These are phyloP conservation scores for Pelargonium hybrid DNA, from an alignment of 441 rosid genomes.

Conservation along the genomic window DNA sequence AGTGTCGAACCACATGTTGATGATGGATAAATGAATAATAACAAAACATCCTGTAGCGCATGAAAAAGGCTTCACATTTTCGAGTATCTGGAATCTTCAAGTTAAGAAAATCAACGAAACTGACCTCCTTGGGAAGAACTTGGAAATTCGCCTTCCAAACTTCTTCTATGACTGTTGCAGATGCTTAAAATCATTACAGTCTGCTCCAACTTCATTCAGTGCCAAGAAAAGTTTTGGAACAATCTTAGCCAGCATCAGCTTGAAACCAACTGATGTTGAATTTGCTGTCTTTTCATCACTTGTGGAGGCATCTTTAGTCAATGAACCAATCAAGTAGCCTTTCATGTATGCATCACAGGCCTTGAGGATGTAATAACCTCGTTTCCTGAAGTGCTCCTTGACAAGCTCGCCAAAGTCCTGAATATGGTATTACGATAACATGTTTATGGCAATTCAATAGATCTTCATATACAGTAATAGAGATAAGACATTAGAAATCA, in stretches of 20 bases:
- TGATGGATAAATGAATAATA: too few relatives aligned
- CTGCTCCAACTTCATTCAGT: conserved; percentile 60
- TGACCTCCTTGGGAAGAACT: conserved; percentile 21
- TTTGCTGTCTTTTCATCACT: conserved; percentile 37
- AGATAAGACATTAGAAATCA: not conserved
- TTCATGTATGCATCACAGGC: conserved; percentile 89
- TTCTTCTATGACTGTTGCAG: conserved; percentile 36
- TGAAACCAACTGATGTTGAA: conserved; percentile 81
- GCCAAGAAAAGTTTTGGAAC: conserved; percentile 57
- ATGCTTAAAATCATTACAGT: conserved; percentile 61
- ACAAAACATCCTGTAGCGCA: not conserved
- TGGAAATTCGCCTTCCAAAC: conserved; percentile 7
- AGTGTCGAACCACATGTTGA: too few relatives aligned
- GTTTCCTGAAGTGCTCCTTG: conserved; percentile 66
- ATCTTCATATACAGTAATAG: not conserved
- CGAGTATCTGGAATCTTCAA: conserved; percentile 17
- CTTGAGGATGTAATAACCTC: conserved; percentile 73
- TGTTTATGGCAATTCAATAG: not conserved
- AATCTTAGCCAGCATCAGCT: conserved; percentile 84
- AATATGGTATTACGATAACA: conserved; percentile 5
- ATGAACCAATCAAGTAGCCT: conserved; percentile 82
- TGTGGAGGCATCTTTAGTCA: conserved; percentile 48
- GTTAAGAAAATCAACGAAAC: conserved; percentile 15
- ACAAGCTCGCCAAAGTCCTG: conserved; percentile 78
- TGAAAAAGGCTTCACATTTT: conserved; percentile 17